Evolutionary conservation across 352 stramenopile species (phyloP), one percentile per base, ranked within the genome.

Genomic region (Globisporangium middletonii): DNA sequence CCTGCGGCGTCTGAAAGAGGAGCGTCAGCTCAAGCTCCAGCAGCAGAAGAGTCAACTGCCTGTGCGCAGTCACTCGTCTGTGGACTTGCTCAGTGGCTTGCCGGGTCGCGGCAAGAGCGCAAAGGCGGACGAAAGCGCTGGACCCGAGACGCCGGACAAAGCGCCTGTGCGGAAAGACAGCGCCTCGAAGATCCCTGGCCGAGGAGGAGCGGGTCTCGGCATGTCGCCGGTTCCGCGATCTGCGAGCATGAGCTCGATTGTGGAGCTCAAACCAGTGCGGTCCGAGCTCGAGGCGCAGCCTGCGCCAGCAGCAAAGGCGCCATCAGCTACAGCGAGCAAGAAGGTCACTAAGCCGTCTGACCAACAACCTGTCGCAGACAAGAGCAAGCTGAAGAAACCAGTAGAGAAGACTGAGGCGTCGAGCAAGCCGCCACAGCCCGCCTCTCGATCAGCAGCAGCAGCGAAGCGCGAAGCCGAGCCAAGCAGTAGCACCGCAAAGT

Each of bases 1-100:
- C 48, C 37, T 88, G 44, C 85, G 85, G 59, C 67, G 81, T 0
- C 67, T 92, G 41, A 76, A 78, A 6, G 79, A 88, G 28, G 81
- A 92, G 60, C 75, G 80, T 1, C 69, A 69, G 26, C 56, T 70
- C 7, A 85, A 81, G 44, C 71, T 85, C 18, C 77, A 79, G 59
- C 73, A 86, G 53, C 73, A 74, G 15, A 75, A 76, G 51, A 75
- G 46, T 11, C 58, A 71, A n/a, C 62, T 71, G 30, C 72, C 72
- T 2, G 48, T 57, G 46, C 65, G 74, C 5, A 77, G 69, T 37
- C 65, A 65, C 26, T 67, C 71, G n/a, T 65, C 66, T 0, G 19
- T 55, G 2, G 56, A 67, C n/a, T 28, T 71, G 26, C 52, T 72
- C 26, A 66, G 60, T 19, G 62, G 62, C 4, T 28, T 64, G 41